A percentile compares a stretch with the other conserved stretches of the same genome.
Conservation (phyloP, 257 asterid genomes). For the Capsicum pubescens region DNA sequence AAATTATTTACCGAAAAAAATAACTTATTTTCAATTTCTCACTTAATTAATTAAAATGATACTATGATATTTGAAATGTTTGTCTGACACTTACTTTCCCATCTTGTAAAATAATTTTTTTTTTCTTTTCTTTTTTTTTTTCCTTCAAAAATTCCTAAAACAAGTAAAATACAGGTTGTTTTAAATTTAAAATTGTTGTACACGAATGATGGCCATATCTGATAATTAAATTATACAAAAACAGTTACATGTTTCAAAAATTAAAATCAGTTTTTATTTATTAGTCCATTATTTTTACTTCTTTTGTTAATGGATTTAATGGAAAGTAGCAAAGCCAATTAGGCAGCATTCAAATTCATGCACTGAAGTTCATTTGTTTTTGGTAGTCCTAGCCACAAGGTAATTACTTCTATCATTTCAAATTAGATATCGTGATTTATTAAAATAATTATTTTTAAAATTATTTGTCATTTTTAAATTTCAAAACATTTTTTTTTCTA, state of each 20-base stretch:
- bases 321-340: slow-evolving; percentile 1
- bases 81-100: not conserved
- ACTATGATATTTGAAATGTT: not conserved
- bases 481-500: too few relatives aligned
- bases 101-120: not conserved
- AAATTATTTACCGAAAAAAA: not conserved
- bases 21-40: not conserved
- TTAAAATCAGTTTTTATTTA: not conserved
- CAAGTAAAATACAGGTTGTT: not conserved
- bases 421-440: too few relatives aligned
- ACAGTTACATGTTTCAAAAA: not conserved
- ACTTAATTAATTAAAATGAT: not conserved
- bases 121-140: not conserved
- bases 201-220: not conserved
- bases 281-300: not conserved
- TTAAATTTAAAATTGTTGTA: not conserved
- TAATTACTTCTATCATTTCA: not conserved
- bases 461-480: too few relatives aligned
- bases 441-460: not conserved
- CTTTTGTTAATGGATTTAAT: not conserved
- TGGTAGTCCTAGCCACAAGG: not conserved
- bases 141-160: not conserved
- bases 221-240: not conserved
- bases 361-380: not conserved
- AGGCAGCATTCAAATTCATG: slow-evolving; percentile 20